Conservation (phyloP, 2,329 filamentous ascomycete species). For the Ophiostoma himal-ulmi region DNA sequence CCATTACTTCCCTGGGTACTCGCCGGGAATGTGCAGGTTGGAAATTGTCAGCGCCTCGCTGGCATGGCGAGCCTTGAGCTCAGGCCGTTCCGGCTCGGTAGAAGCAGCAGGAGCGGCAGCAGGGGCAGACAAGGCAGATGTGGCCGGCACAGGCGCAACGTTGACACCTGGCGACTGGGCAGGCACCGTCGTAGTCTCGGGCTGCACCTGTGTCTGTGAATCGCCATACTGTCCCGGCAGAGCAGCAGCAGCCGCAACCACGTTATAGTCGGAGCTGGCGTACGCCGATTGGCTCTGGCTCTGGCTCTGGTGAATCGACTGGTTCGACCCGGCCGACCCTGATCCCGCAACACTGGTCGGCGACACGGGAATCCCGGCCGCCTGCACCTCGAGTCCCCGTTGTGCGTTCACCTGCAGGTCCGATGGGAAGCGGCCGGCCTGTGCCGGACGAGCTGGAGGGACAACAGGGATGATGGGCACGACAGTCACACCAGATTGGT, state of each 20-base stretch:
- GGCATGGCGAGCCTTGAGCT: conserved; percentile 33
- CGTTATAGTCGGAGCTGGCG: conserved; percentile 36
- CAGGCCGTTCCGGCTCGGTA: conserved; percentile 14
- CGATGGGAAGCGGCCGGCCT: conserved; percentile 95
- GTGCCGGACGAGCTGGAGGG: conserved; percentile 50
- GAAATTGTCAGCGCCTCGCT: conserved; percentile 51
- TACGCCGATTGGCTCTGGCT: not conserved
- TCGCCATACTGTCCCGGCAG: conserved; percentile 38
- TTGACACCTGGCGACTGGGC: no score
- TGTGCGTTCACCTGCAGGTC: conserved; percentile 76
- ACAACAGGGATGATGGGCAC: not conserved
- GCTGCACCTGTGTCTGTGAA: not conserved
- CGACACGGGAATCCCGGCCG: conserved; percentile 52
- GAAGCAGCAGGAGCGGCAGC: no score
- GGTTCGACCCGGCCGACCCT: conserved; percentile 35
- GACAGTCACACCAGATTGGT: not conserved
- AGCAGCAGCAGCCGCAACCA: conserved; percentile 53
- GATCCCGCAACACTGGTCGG: conserved; percentile 73
- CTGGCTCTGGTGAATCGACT: not conserved
- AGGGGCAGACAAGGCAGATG: no score
- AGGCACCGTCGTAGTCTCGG: not conserved
- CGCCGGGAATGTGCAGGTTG: conserved; percentile 63
- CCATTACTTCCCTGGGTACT: conserved; percentile 36
- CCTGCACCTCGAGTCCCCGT: conserved; percentile 78
- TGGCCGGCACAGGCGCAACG: no score